These are phyloP conservation scores for Trichoderma gracile DNA, from an alignment of 2,329 filamentous ascomycete species.

Conservation along the genomic window DNA sequence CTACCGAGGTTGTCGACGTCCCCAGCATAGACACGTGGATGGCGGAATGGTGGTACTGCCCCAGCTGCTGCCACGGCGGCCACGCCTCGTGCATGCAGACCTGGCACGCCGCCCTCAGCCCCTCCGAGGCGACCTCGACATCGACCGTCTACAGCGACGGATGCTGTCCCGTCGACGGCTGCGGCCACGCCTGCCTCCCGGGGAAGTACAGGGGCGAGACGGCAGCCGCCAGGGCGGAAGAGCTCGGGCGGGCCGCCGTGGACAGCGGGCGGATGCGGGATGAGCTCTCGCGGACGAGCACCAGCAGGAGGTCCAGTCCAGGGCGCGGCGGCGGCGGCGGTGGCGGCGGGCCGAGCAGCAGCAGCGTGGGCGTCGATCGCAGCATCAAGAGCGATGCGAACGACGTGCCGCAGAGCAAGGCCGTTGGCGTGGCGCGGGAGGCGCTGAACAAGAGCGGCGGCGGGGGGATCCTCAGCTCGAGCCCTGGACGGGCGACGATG, in stretches of 20 bases:
- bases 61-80: slow-evolving; percentile 62
- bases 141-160: slow-evolving; percentile 50
- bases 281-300: slow-evolving; percentile 31
- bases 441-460: slow-evolving; percentile 43
- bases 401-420: slow-evolving; percentile 60
- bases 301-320: slow-evolving; percentile 37
- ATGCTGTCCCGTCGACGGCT: slow-evolving; percentile 65
- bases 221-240: slow-evolving; percentile 49
- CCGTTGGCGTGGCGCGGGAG: slow-evolving; percentile 61
- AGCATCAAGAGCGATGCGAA: slow-evolving; percentile 49
- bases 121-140: slow-evolving; percentile 28
- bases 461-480: slow-evolving; percentile 50
- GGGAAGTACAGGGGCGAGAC: slow-evolving; percentile 56
- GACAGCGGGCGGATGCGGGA: slow-evolving; percentile 40
- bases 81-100: slow-evolving; percentile 60
- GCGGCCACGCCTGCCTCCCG: slow-evolving; percentile 63
- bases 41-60: slow-evolving; percentile 63
- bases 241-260: slow-evolving; percentile 51
- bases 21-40: slow-evolving; percentile 33
- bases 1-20: slow-evolving; percentile 36
- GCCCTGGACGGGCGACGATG: slow-evolving; percentile 45
- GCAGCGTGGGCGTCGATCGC: slow-evolving; percentile 21
- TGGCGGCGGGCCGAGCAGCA: too few species aligned
- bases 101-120: slow-evolving; percentile 53
- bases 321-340: slow-evolving; percentile 9